Conservation (phyloP, 768 basidiomycete genomes). For the Podaxis pistillaris region DNA sequence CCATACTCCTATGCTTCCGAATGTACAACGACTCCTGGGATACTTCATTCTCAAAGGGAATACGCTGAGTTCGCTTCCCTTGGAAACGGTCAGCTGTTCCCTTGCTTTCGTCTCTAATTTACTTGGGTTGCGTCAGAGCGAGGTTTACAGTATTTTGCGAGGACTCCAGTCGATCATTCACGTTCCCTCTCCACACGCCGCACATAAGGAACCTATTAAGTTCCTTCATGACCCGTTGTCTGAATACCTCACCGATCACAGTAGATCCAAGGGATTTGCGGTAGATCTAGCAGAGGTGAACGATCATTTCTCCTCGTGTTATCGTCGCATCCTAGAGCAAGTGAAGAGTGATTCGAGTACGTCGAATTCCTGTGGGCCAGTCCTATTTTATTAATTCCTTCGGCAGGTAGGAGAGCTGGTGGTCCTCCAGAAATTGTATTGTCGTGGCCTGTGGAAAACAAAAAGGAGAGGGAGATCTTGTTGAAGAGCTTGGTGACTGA, state of each 20-base stretch:
- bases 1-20: neutral
- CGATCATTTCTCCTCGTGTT: neutral
- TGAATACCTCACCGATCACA: neutral
- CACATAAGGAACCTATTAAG: neutral
- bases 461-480: too few species aligned
- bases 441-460: too few species aligned
- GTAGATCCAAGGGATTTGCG: neutral
- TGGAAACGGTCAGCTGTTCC: neutral
- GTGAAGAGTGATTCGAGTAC: neutral
- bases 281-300: neutral
- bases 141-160: neutral
- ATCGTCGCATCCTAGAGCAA: neutral
- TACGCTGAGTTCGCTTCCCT: neutral
- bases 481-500: too few species aligned
- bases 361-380: too few species aligned
- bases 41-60: neutral
- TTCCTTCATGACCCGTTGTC: neutral
- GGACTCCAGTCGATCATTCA: neutral
- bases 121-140: neutral
- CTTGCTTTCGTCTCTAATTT: neutral
- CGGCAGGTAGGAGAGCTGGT: too few species aligned
- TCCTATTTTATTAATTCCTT: too few species aligned
- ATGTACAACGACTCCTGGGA: neutral
- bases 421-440: too few species aligned
- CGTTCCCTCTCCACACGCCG: neutral